Evolutionary conservation across 768 basidiomycete genomes (phyloP), one percentile per base, ranked within the genome.

Genomic region (Hypholoma fasciculare): DNA sequence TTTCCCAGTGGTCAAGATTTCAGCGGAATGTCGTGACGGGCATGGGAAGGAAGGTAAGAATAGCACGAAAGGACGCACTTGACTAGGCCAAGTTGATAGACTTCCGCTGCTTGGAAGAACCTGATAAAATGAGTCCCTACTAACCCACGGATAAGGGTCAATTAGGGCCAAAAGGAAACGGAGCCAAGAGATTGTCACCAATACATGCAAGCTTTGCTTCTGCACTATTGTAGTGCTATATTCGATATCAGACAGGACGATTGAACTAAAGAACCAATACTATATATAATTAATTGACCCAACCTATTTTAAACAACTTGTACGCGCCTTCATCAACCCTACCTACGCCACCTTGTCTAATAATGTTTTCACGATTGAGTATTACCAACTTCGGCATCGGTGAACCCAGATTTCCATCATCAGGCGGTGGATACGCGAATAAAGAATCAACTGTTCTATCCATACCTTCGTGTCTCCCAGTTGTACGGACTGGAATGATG

Each of bases 311-410:
- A 66, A 84, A 91, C 56, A 90, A 66, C 62, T 69, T 78, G 66
- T 93, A 94, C 26, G 83, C 83, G 58, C 78, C 77, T 73, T 93
- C 88, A 68, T 90, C 85, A 51, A 82, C 85, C 59, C 88, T 75
- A 48, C 90, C 87, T 52, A 86, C 76, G 20, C 87, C 82, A 14
- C 75, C 76, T 54, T 77, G 73, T 57, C 79, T 79, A 44, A 72
- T 78, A 27, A 88, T 64, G 23, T 78, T 78, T 59, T 83, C 78
- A 57, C 71, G 67, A 40, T 75, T 68, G 57, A 86, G 62, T 20
- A 90, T 77, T 42, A 67, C 79, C 55, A 91, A 71, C 30, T 34
- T 34, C 2, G 30, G 30, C 49, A 62, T 69, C 63, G 62, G 56
- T 43, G 57, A 61, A 7, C 39, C 26, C 17, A 48, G 54, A 13